These are phyloP conservation scores for Suillus subalutaceus DNA, from an alignment of 768 basidiomycete species.

Conservation along the genomic window DNA sequence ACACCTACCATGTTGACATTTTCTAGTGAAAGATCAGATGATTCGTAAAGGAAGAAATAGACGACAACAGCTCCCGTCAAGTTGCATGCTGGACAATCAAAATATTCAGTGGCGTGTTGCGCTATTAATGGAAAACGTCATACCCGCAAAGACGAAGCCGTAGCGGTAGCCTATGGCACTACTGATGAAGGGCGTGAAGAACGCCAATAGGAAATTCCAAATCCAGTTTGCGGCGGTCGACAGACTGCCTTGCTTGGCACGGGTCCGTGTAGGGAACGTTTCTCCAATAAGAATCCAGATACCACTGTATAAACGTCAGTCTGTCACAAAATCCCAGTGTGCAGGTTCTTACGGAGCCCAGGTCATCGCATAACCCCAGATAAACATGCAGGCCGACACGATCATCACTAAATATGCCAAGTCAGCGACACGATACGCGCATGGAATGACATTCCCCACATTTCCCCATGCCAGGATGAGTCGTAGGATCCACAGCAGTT, in stretches of 20 bases:
- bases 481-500: constrained; percentile 57
- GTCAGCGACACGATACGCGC: constrained; percentile 2
- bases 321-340: background rate
- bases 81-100: constrained; percentile 48
- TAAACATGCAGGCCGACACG: constrained; percentile 70
- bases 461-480: constrained; percentile 53
- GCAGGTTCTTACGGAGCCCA: constrained; percentile 55
- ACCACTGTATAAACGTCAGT: constrained; percentile 38
- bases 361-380: constrained; percentile 70
- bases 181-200: constrained; percentile 79
- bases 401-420: constrained; percentile 51
- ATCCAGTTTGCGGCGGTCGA: constrained; percentile 69
- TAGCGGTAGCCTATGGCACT: constrained; percentile 58
- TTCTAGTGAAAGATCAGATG: constrained; percentile 67
- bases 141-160: constrained; percentile 73
- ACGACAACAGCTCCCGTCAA: constrained; percentile 61
- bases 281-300: constrained; percentile 81
- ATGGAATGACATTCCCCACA: constrained; percentile 32
- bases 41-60: constrained; percentile 78
- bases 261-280: constrained; percentile 72
- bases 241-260: constrained; percentile 71
- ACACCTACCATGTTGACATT: constrained; percentile 54
- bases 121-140: constrained; percentile 14
- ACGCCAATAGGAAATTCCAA: constrained; percentile 73
- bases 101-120: background rate